These are phyloP conservation scores for Rhizopus sp. DNA, from an alignment of 371 early-diverging fungal genomes.

Conservation along the genomic window DNA sequence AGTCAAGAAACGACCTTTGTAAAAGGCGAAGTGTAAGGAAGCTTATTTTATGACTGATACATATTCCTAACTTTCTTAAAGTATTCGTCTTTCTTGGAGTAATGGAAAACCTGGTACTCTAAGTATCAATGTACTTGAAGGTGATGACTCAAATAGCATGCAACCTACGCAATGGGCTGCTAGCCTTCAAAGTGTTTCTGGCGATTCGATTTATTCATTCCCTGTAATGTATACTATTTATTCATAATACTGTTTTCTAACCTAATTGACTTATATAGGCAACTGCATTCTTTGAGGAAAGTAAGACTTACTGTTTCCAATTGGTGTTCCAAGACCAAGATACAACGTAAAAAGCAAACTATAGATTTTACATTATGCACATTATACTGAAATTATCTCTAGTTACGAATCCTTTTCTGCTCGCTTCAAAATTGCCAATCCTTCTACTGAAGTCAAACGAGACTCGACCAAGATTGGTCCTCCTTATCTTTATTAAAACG, in stretches of 20 bases:
- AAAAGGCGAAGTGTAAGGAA: neutral
- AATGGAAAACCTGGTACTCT: conserved; percentile 11
- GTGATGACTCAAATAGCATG: neutral
- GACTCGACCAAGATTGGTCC: too few relatives aligned
- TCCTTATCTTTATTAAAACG: too few relatives aligned
- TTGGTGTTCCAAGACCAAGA: conserved; percentile 3
- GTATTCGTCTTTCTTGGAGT: conserved; percentile 4
- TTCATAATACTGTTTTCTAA: neutral
- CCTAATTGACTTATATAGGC: conserved; percentile 3
- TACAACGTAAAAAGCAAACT: neutral
- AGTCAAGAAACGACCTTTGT: neutral
- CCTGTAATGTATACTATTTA: conserved; percentile 10
- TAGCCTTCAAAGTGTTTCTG: neutral
- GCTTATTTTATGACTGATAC: neutral
- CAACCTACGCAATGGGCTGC: neutral
- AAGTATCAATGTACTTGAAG: conserved; percentile 7
- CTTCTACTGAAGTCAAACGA: too few relatives aligned
- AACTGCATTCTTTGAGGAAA: neutral
- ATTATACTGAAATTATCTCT: neutral
- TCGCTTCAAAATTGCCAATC: neutral
- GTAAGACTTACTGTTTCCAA: conserved; percentile 12
- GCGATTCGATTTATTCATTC: neutral
- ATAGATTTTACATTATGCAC: neutral
- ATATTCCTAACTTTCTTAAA: neutral
- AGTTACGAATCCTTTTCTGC: conserved; percentile 6